Evolutionary conservation across 306 rosid genomes (phyloP).

Genomic region (Quercus variabilis): DNA sequence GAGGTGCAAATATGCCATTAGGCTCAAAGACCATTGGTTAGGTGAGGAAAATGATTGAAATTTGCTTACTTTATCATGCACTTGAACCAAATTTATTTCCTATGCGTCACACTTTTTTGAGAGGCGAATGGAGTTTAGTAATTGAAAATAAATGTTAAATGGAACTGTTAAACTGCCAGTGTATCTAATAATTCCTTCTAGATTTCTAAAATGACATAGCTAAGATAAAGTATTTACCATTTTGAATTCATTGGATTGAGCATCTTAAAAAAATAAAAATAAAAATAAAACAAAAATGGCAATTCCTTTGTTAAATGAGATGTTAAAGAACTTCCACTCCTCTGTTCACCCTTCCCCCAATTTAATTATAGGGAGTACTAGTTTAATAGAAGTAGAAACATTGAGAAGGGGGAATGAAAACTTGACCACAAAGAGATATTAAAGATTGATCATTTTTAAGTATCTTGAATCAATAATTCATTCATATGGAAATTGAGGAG

Average conservation of each 20-base stretch:
- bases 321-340: background rate
- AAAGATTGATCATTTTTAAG: background rate
- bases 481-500: background rate
- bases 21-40: background rate
- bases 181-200: background rate
- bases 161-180: background rate
- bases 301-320: background rate
- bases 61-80: background rate
- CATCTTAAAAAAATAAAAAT: background rate
- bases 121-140: background rate
- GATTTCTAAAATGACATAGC: background rate
- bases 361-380: too few relatives aligned
- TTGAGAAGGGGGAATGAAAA: too few relatives aligned
- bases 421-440: background rate
- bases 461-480: background rate
- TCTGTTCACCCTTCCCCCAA: too few relatives aligned
- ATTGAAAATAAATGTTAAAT: background rate
- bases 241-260: background rate
- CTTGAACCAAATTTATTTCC: background rate
- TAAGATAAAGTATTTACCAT: background rate
- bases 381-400: too few relatives aligned
- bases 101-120: background rate
- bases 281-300: background rate
- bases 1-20: background rate
- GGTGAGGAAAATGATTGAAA: background rate